Percentiles rank a stretch among this genome's conserved stretches.
Evolutionary conservation across 495 filamentous ascomycete species (phyloP).

Genomic region (Neurospora tetraspora): DNA sequence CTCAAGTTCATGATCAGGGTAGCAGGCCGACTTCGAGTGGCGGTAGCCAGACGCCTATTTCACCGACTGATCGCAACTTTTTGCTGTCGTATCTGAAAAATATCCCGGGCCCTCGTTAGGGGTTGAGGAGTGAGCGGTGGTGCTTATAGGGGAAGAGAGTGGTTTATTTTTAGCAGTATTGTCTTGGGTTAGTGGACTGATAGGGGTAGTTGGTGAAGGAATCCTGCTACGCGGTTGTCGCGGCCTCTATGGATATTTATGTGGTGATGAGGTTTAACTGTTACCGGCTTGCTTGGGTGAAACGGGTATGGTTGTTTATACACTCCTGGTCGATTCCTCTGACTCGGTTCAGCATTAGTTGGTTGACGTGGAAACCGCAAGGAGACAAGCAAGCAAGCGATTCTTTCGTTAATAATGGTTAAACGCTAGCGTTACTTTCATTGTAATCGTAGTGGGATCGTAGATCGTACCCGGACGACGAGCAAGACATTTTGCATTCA

Average conservation of each 20-base stretch:
- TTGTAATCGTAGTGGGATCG: not conserved
- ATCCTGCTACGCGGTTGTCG: not conserved
- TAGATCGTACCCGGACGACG: not conserved
- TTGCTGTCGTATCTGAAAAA: conserved; percentile 62
- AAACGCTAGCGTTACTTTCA: not conserved
- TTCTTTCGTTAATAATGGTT: not conserved
- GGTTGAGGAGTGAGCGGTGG: not conserved
- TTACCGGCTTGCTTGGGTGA: not conserved
- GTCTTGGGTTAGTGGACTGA: not conserved
- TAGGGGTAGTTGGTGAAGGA: not conserved
- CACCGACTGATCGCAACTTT: conserved; percentile 64
- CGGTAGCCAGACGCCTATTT: conserved; percentile 45
- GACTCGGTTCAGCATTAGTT: not conserved
- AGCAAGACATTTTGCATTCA: not conserved
- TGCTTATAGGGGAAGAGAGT: not conserved
- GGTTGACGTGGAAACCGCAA: not conserved
- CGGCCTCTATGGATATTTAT: not conserved
- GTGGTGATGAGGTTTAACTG: not conserved
- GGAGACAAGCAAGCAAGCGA: not conserved
- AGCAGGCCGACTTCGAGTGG: conserved; percentile 27
- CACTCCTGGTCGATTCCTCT: not conserved
- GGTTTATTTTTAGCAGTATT: not conserved
- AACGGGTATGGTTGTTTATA: not conserved
- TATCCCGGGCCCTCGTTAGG: conserved; percentile 14
- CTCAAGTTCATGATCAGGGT: conserved; percentile 10